Base-by-base conservation (phyloP, 129 eudicot species). In the Chrysanthemum seticuspe region DNA sequence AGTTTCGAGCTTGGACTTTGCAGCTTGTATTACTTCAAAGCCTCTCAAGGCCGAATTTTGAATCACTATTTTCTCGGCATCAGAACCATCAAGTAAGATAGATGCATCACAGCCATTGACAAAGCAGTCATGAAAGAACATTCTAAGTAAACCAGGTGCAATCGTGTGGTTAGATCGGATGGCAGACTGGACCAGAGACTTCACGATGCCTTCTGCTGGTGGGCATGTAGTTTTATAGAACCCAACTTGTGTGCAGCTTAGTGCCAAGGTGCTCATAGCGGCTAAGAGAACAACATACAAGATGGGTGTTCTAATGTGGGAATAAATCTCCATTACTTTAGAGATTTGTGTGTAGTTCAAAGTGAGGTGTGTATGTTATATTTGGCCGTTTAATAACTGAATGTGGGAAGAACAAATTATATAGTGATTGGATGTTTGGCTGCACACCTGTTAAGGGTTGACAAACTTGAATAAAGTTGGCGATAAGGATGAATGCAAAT, bases 21-120 rank as follows among this genome's bases (percentile, higher is more conserved):
- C 85, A 11, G 83, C 82, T 44, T 91, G 86, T 5, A 91, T 86
- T 58, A 91, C 84, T 72, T 91, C 97, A 70, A 86, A 91, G 29
- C 90, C 96, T 76, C 96, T 86, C 47, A 91, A 52, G 70, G 79
- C 80, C 4, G 81, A 69, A 76, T 91, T 88, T 14, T 96, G 92
- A 2, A 76, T 81, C 6, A 96, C 88, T 13, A 85, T 84, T 77
- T 84, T 88, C 67, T 91, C 96, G 62, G 60, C 56, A 2, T 77
- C 65, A 1, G 84, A 73, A 65, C 87, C 90, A 51, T 91, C 91
- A 36, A 91, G 78, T 62, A 91, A 62, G 29, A 91, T 95, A 13
- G 97, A 91, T 4, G 96, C 97, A 70, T 91, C 97, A 81, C 97
- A 88, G 10, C 97, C 91, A 80, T 83, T 81, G 1, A 85, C 89